Evolutionary conservation across 1,284 basidiomycete species (phyloP).

Genomic region (Sphaerobolus stellatus): DNA sequence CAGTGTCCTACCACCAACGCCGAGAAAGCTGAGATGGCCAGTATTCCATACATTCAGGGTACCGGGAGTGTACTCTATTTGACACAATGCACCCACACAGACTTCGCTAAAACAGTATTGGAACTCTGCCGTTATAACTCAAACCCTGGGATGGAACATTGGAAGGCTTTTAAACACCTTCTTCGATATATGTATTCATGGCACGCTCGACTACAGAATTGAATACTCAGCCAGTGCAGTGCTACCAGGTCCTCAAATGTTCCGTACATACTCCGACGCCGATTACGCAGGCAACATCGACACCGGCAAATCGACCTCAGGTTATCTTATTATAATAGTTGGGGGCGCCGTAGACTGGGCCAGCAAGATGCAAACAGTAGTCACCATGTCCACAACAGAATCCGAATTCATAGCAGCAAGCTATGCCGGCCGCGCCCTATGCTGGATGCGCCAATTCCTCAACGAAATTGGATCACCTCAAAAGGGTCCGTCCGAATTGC

Average conservation of each 20-base stretch:
- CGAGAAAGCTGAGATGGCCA: conserved; percentile 21
- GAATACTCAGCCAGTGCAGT: conserved; percentile 17
- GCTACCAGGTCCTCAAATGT: conserved; percentile 6
- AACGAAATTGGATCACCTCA: conserved; percentile 25
- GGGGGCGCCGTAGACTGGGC: conserved; percentile 39
- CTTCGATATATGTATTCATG: conserved; percentile 31
- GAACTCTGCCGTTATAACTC: conserved; percentile 29
- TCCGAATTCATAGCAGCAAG: conserved; percentile 42
- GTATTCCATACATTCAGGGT: conserved; percentile 29
- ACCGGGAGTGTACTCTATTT: conserved; percentile 37
- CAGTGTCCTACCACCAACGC: conserved; percentile 18
- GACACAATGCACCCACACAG: conserved; percentile 33
- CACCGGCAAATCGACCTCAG: conserved; percentile 26
- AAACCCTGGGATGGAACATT: conserved; percentile 33
- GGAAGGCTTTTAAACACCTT: conserved; percentile 34
- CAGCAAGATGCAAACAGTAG: conserved; percentile 35
- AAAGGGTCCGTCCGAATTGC: conserved; percentile 20
- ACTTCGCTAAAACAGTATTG: conserved; percentile 36
- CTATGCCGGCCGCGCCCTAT: conserved; percentile 32
- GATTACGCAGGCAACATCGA: conserved; percentile 27
- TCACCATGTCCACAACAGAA: conserved; percentile 42
- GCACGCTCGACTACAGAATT: conserved; percentile 24
- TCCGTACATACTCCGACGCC: conserved; percentile 22
- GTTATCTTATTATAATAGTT: conserved; percentile 24
- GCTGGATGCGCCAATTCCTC: conserved; percentile 38